Base-by-base conservation (phyloP, 164 flowering plant species). In the Cinnamomum micranthum region DNA sequence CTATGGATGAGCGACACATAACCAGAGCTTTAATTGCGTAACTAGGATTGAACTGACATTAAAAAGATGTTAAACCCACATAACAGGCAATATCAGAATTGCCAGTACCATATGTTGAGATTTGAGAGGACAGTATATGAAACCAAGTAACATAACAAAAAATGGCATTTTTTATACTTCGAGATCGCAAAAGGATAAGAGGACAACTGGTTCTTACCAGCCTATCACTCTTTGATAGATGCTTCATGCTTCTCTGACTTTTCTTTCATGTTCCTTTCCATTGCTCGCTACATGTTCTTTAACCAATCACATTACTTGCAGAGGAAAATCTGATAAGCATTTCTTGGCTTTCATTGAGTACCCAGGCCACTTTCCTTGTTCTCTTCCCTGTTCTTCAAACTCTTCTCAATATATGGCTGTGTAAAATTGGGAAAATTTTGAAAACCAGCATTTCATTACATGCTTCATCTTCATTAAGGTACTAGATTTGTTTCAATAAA, bases 351-450 rank as follows among this genome's bases (percentile, higher is more conserved):
- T 52, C 59, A 13, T 52, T 1, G 3, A 52, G 59, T 52, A 4
- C 19, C 15, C 19, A 52, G 4, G 59, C 20, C 59, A 52, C 19
- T 13, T 52, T 12, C 15, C 13, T 52, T 52, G 59, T 19, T 3
- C 19, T 33, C 41, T 33, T 33, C 41, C 75, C 62, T 84, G 62
- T 84, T 85, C 77, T 71, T 78, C 68, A 25, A 78, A 67, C 85
- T 80, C 64, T 76, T 81, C 69, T 84, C 85, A 1, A 84, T 63
- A 41, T 84, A 86, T 69, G 88, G 88, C 88, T 86, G 81, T 52
- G 5, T 52, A 52, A 52, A 52, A 15, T 52, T 52, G 59, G 17
- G 19, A 52, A 52, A 12, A 52, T 33, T 33, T 33, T 52, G 59
- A 52, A 11, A 52, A 13, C 59, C 11, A 52, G 59, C 59, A 52